Base-by-base conservation (phyloP, 2,329 filamentous ascomycete genomes). In the Penicillium sp. region DNA sequence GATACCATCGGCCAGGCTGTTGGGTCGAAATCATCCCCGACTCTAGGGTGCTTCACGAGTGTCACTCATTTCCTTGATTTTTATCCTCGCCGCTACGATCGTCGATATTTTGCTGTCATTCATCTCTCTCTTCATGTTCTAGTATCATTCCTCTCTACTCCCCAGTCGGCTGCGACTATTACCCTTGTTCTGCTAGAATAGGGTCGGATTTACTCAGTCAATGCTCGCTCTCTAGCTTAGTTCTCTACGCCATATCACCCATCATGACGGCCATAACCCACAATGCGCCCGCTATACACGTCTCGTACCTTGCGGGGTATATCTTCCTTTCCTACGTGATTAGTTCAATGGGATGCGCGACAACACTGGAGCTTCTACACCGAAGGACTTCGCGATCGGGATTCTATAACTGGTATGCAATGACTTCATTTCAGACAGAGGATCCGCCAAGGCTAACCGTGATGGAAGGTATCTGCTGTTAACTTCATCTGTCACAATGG, bases 341-440 rank as follows among this genome's bases (percentile, higher is more conserved):
- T 65, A 95, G 91, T 70, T 86, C 90, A 63, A 80, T 90, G 64
- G 92, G 92, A 62, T 88, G 90, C 51, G 83, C 86, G 53, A 91
- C 91, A 3, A 93, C 92, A 0, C 81, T 96, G 35, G 92, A 96
- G 74, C 79, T 96, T 59, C 86, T 96, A 54, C 90, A 95, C 71
- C 82, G 90, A 59, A 83, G 90, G 66, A 92, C 89, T 0, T 87
- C 89, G 2, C 84, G 84, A 55, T 85, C 84, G 70, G 90, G 90
- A 8, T 73, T 84, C 56, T 86, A 87, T 71, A 92, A 91, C 69
- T 87, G 89, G 88, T 90, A 82, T 57, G 81, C 8, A 20, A 10
- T 11, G 5, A 15, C 17, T 0, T 10, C 10, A n/a, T 47, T 20
- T 3, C 50, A 38, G 14, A 51, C 28, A 31, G 41, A 39, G 20